Evolutionary conservation across 331 rosid species (phyloP).

Genomic region (Dryas integrifolia): DNA sequence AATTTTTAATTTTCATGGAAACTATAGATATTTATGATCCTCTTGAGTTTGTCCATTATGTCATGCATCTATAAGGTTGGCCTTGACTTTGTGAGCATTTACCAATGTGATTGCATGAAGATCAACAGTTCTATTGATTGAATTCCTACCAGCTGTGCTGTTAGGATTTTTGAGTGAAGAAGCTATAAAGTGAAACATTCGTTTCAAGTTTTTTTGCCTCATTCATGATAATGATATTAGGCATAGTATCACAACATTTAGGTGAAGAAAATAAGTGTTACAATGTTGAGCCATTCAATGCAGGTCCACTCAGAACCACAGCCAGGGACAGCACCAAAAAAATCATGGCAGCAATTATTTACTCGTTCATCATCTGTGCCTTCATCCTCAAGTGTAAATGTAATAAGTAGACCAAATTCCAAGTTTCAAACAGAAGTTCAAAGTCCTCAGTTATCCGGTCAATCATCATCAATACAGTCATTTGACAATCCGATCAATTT

Average conservation of each 20-base stretch:
- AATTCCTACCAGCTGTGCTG: neutral
- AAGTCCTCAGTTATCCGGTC: constrained; percentile 56
- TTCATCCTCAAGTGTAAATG: constrained; percentile 59
- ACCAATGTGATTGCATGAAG: neutral
- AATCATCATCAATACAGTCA: constrained; percentile 52
- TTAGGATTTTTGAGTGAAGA: neutral
- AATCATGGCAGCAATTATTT: constrained; percentile 95
- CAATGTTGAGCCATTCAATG: constrained; percentile 38
- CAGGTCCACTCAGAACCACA: constrained; percentile 71
- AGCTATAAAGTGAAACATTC: neutral
- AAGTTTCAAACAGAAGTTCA: constrained; percentile 58
- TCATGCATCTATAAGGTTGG: constrained; percentile 6
- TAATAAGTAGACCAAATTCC: constrained; percentile 80
- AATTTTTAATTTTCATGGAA: neutral
- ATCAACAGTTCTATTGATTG: neutral
- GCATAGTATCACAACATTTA: neutral
- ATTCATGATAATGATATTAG: constrained; percentile 5
- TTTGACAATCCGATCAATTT: constrained; percentile 81
- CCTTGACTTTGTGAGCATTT: neutral
- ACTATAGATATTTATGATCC: neutral
- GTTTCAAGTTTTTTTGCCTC: neutral
- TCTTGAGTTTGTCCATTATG: neutral
- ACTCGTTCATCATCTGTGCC: constrained; percentile 68
- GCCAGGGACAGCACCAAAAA: constrained; percentile 66
- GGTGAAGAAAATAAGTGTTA: constrained; percentile 13